Conservation (phyloP, 495 filamentous ascomycete genomes). For the Trichoderma gamsii region DNA sequence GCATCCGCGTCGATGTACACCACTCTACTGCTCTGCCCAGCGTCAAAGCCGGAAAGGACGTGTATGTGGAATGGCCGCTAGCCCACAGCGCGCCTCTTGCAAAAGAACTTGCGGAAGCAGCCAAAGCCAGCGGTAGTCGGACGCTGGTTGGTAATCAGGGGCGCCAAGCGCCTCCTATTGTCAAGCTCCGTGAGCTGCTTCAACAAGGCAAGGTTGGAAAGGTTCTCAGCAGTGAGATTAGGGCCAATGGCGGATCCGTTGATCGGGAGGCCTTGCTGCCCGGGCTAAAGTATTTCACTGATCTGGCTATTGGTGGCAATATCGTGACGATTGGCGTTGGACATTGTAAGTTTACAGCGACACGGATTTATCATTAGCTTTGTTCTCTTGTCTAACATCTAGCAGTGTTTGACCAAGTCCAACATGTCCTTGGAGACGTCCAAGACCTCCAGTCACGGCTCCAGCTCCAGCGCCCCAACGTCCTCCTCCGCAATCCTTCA, state of each 20-base stretch:
- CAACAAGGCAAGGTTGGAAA: conserved; percentile 45
- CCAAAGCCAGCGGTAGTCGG: conserved; percentile 31
- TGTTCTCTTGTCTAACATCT: background rate
- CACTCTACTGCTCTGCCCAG: conserved; percentile 32
- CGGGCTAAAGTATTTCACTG: conserved; percentile 38
- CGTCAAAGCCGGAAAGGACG: conserved; percentile 50
- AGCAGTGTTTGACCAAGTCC: conserved; percentile 33
- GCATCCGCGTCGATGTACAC: conserved; percentile 51
- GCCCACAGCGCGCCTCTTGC: conserved; percentile 32
- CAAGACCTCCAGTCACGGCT: conserved; percentile 32
- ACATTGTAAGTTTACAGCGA: conserved; percentile 35
- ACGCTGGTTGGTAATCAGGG: conserved; percentile 51
- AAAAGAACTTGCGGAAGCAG: conserved; percentile 37
- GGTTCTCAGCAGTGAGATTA: conserved; percentile 47
- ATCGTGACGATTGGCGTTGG: conserved; percentile 46
- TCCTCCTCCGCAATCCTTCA: conserved; percentile 28
- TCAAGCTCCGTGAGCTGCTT: conserved; percentile 43
- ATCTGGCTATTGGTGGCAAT: conserved; percentile 44
- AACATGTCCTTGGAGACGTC: conserved; percentile 41
- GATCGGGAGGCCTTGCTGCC: conserved; percentile 29
- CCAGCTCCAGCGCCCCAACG: conserved; percentile 40
- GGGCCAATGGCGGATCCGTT: conserved; percentile 32
- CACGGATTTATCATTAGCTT: background rate
- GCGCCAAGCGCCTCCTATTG: conserved; percentile 34
- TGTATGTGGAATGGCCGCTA: conserved; percentile 56